Percentiles rank a stretch among this genome's conserved stretches.
Conservation (phyloP, 257 asterid genomes). For the Nicotiana undulata region DNA sequence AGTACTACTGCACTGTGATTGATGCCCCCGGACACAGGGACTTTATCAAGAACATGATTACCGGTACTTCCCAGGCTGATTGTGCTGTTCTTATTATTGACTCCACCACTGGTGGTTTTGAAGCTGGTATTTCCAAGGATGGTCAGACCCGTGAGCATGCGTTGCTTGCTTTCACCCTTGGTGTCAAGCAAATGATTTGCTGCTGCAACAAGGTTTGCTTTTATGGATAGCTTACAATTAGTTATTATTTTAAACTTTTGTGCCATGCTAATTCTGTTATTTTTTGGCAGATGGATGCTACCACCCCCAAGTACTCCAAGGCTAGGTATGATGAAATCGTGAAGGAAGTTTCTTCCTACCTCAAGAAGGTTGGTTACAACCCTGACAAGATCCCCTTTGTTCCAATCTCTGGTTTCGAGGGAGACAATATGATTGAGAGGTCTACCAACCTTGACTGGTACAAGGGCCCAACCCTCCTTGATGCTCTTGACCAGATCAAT, state of each 20-base stretch:
- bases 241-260: not conserved
- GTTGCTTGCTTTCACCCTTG: slow-evolving; percentile 70
- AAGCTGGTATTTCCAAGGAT: slow-evolving; percentile 82
- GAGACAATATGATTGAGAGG: slow-evolving; percentile 3
- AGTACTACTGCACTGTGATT: slow-evolving; percentile 79
- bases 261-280: not conserved
- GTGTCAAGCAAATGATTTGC: slow-evolving; percentile 78
- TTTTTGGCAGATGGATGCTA: not conserved
- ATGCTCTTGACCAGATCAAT: not conserved
- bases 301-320: slow-evolving; percentile 8
- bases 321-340: not conserved
- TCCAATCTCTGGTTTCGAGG: not conserved
- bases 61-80: slow-evolving; percentile 86
- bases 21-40: slow-evolving; percentile 92
- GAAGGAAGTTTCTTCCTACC: slow-evolving; percentile 6
- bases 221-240: not conserved
- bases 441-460: not conserved
- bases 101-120: slow-evolving; percentile 88
- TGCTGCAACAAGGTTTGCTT: slow-evolving; percentile 61
- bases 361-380: slow-evolving; percentile 1
- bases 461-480: slow-evolving; percentile 2
- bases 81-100: slow-evolving; percentile 78
- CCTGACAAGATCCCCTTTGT: not conserved
- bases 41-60: slow-evolving; percentile 82
- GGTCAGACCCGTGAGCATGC: slow-evolving; percentile 94